Base-by-base conservation (phyloP, 257 asterid genomes). In the Anisodus acutangulus region DNA sequence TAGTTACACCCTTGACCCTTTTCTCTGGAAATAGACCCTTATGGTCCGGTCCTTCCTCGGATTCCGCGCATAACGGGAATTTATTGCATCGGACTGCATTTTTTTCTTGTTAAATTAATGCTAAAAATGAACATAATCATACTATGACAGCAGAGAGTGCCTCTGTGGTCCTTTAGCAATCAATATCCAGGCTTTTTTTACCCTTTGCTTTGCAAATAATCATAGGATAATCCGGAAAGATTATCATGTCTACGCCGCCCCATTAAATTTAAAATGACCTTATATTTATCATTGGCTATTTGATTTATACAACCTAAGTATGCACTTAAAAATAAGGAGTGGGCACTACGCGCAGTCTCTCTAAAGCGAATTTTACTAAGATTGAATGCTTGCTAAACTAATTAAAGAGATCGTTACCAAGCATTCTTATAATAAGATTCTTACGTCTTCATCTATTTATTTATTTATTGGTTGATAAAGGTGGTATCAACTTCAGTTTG, bases 51-150 rank as follows among this genome's bases (percentile, higher is more conserved):
- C 1, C 35, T 31, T 31, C 35, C 2, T 1, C 35, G 35, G 35
- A 31, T 1, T 1, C 2, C 35, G 35, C 35, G 84, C 85, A 89
- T 83, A 78, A 87, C 85, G 83, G 72, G 45, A 81, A 47, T 62
- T 31, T 31, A 60, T 69, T 51, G 80, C 22, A 76, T 63, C 62
- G 22, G 35, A 31, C 35, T 31, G 35, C 2, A 0, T 31, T 41
- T 9, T 72, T 31, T 19, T 49, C 12, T 49, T 74, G 51, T 13
- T 76, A 76, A 3, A 11, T 22, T 49, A 74, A 1, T 74, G 62
- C 64, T 12, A 76, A 76, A 76, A 6, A 2, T 76, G 8, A 26
- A 26, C 47, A 51, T 76, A 76, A 76, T 76, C 81, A 76, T 76
- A 5, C 60, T 53, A 13, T 76, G 81, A 22, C 64, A 76, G 64